phyloP scores from a whole-genome alignment of 140 eudicot genomes.

The Erigeron philadelphicus region DNA sequence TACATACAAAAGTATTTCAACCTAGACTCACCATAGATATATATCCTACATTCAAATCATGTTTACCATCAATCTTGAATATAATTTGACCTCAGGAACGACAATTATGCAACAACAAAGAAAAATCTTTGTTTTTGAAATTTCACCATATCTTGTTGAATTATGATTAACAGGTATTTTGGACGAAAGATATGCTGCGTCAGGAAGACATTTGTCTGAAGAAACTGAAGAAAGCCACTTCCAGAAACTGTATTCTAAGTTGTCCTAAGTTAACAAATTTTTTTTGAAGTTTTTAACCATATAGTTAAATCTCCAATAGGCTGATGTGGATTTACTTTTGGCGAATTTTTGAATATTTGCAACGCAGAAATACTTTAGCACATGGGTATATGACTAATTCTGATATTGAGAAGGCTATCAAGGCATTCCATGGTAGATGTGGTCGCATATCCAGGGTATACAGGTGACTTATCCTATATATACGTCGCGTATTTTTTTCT shows the following conservation, averaged over 20 bases:
- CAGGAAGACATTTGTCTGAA: slow-evolving; percentile 49
- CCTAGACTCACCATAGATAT: slow-evolving; percentile 1
- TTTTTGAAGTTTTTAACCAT: slow-evolving; percentile 10
- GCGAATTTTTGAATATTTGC: slow-evolving; percentile 18
- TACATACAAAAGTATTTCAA: slow-evolving; percentile 5
- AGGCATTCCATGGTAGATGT: slow-evolving; percentile 67
- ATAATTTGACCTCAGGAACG: neutral
- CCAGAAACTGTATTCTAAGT: slow-evolving; percentile 45
- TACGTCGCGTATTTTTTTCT: neutral
- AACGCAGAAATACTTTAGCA: slow-evolving; percentile 59
- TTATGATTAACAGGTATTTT: slow-evolving; percentile 38
- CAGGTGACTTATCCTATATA: slow-evolving; percentile 52
- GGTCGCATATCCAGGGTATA: slow-evolving; percentile 69
- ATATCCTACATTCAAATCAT: neutral
- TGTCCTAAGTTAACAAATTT: neutral
- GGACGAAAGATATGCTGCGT: slow-evolving; percentile 31
- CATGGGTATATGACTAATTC: slow-evolving; percentile 79
- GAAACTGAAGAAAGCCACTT: slow-evolving; percentile 48
- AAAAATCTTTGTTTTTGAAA: neutral
- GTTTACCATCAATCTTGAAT: neutral
- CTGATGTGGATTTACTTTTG: slow-evolving; percentile 11
- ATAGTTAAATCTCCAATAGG: neutral
- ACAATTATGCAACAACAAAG: neutral
- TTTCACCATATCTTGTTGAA: slow-evolving; percentile 15
- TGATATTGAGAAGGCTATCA: slow-evolving; percentile 83